Evolutionary conservation across 2,329 filamentous ascomycete species (phyloP), one percentile per base, ranked within the genome.

Genomic region (Neonectria faginata): DNA sequence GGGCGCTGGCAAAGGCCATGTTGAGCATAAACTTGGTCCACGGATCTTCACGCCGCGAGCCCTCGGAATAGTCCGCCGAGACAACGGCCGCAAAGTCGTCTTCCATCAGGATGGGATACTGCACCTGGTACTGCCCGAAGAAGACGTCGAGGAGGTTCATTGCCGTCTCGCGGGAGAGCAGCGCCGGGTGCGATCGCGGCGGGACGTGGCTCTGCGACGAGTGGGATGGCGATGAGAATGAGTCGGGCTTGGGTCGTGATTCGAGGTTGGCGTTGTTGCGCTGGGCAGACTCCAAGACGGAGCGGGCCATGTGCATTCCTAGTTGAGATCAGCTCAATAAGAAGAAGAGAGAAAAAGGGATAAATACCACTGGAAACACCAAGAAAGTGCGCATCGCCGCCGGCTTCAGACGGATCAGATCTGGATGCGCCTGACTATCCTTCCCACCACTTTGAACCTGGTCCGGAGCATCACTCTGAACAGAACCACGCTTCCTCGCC

Each of bases 121-220:
- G 67, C 1, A 73, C 66, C 48, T 73, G 65, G 52, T 71, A 72
- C 45, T 72, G 68, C 27, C 63, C 51, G 41, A 72, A 66, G 45
- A 73, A 73, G 7, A 72, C 60, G 9, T 72, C 69, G 8, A 70
- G 47, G 2, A 73, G 60, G 16, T 62, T 65, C 31, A 64, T 48
- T 12, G 67, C 68, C 8, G 66, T 66, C 22, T 73, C 69, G 10
- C 62, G 60, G 0, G 65, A 65, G 0, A 68, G 69, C 2, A 73
- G 56, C 4, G 51, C 51, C 2, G 58, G 14, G 18, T 61, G 58
- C 14, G 51, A 11, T 14, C 58, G 27, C 5, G 20, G 50, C 27
- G 18, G 51, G 2, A 31, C 14, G 5, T 51, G 58, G 27, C 42
- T 53, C 11, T 61, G 58, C 5, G 45, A 47, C 2, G 58, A 55